Percentiles rank a stretch among this genome's conserved stretches.
These are phyloP conservation scores for Tilletia walkeri DNA, from an alignment of 1,284 basidiomycete species.

Conservation along the genomic window DNA sequence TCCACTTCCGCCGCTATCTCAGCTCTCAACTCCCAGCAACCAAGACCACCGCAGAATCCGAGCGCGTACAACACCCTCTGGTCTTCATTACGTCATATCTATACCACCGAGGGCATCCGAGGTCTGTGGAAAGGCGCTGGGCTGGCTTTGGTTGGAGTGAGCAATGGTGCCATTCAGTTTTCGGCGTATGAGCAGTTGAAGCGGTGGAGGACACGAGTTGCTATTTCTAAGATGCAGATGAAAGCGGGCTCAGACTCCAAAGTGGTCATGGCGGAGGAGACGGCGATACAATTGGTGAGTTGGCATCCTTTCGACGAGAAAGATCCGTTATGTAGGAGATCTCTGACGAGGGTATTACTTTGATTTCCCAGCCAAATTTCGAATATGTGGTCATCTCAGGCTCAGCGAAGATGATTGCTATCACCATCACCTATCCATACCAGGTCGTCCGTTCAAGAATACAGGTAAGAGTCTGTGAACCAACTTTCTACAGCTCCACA, in stretches of 20 bases:
- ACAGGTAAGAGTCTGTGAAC: slow-evolving; percentile 65
- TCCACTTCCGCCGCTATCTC: slow-evolving; percentile 16
- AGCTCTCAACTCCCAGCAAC: slow-evolving; percentile 6
- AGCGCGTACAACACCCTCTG: slow-evolving; percentile 6
- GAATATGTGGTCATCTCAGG: slow-evolving; percentile 92
- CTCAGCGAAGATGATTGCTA: slow-evolving; percentile 80
- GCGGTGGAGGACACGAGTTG: slow-evolving; percentile 65
- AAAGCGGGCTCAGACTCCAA: slow-evolving; percentile 12
- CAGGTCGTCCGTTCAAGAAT: slow-evolving; percentile 93
- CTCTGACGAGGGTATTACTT: too few species aligned
- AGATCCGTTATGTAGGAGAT: too few species aligned
- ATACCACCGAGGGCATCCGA: slow-evolving; percentile 64
- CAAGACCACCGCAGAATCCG: slow-evolving; percentile 10
- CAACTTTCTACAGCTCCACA: not conserved
- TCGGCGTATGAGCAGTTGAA: slow-evolving; percentile 97
- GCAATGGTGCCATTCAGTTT: slow-evolving; percentile 94
- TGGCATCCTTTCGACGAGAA: too few species aligned
- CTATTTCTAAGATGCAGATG: slow-evolving; percentile 15
- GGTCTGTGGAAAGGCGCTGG: slow-evolving; percentile 86
- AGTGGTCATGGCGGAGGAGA: slow-evolving; percentile 10
- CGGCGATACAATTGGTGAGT: slow-evolving; percentile 26
- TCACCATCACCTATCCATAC: slow-evolving; percentile 88
- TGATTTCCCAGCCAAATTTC: slow-evolving; percentile 70
- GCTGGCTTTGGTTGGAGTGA: slow-evolving; percentile 87
- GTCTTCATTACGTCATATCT: slow-evolving; percentile 26